phyloP scores from a whole-genome alignment of 2,329 filamentous ascomycete species.

The Aspergillus floridensis region DNA sequence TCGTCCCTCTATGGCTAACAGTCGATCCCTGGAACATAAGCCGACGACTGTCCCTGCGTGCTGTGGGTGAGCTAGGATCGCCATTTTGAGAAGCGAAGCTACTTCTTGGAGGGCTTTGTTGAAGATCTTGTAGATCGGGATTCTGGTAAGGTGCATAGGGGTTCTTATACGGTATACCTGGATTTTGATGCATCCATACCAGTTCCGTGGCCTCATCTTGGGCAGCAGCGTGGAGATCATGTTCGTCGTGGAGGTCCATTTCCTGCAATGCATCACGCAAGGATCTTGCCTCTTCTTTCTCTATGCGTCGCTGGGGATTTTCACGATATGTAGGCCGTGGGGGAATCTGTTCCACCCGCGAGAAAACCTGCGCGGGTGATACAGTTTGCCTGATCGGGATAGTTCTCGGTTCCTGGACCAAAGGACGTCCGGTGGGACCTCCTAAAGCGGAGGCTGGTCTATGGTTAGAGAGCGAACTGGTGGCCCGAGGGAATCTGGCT shows the following conservation, averaged over 20 bases:
- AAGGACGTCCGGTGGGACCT: constrained; percentile 35
- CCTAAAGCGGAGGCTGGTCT: constrained; percentile 31
- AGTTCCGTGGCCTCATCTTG: constrained; percentile 63
- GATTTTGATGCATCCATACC: constrained; percentile 62
- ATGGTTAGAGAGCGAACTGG: constrained; percentile 42
- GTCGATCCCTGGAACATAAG: constrained; percentile 22
- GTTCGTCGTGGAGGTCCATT: constrained; percentile 57
- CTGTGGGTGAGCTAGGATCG: constrained; percentile 22
- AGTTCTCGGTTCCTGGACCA: constrained; percentile 39
- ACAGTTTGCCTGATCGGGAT: constrained; percentile 35
- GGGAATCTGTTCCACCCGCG: constrained; percentile 28
- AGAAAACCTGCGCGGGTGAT: constrained; percentile 36
- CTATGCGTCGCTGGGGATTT: constrained; percentile 53
- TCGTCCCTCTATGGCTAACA: constrained; percentile 3
- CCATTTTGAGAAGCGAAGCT: constrained; percentile 45
- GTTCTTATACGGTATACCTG: constrained; percentile 49
- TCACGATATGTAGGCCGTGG: constrained; percentile 53
- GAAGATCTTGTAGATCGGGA: constrained; percentile 40
- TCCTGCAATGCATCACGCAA: constrained; percentile 57
- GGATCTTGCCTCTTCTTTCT: constrained; percentile 58
- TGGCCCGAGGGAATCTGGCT: constrained; percentile 34
- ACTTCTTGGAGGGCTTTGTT: constrained; percentile 44
- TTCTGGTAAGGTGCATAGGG: constrained; percentile 49
- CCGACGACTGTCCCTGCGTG: constrained; percentile 17
- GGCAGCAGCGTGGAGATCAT: constrained; percentile 54